Conservation (phyloP, 2,329 filamentous ascomycete genomes). For the Zasmidium citrigriseum region DNA sequence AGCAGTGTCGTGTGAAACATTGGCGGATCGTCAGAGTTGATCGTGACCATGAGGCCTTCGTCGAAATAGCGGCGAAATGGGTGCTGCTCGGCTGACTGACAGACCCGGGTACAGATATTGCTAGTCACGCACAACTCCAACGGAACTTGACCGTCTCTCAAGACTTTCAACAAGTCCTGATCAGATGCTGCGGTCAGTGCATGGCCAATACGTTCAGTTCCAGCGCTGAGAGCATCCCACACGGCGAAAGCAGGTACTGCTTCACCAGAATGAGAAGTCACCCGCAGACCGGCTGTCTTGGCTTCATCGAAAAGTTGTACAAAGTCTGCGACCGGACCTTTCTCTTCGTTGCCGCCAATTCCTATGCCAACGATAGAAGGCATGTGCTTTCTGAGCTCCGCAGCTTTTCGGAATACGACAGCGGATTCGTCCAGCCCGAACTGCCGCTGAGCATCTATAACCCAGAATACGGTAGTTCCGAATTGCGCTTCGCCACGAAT, state of each 20-base stretch:
- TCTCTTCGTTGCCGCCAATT: not conserved
- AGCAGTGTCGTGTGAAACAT: not conserved
- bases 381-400: not conserved
- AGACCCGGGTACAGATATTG: not conserved
- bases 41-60: not conserved
- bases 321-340: not conserved
- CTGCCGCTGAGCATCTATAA: not conserved
- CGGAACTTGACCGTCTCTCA: not conserved
- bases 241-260: not conserved
- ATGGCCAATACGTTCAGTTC: not conserved
- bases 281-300: not conserved
- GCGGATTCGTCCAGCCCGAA: not conserved
- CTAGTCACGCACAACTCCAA: not conserved
- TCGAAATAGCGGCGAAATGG: not conserved
- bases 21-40: not conserved
- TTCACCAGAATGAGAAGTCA: not conserved
- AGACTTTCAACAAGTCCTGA: not conserved
- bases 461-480: not conserved
- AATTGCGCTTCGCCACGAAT: not conserved
- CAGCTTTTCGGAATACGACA: not conserved
- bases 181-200: not conserved
- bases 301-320: not conserved
- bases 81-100: not conserved
- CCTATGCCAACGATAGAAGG: not conserved
- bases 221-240: not conserved